Evolutionary conservation across 345 rosid genomes (phyloP).

Genomic region (Eucalyptus curtisii): DNA sequence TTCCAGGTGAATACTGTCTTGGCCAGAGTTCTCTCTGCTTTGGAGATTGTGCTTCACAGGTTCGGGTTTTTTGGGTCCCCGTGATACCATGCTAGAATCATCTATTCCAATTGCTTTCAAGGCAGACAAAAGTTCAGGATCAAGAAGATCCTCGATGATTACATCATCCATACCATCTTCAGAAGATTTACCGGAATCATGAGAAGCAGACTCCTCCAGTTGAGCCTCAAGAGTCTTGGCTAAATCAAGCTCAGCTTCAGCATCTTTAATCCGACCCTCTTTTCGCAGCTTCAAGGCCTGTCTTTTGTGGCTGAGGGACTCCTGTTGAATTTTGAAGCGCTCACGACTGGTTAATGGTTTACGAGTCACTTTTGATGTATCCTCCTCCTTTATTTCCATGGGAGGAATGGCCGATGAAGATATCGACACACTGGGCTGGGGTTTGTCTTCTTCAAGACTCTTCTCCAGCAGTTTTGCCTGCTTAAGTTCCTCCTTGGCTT

Average conservation of each 20-base stretch:
- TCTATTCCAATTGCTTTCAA: slow-evolving; percentile 64
- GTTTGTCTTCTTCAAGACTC: slow-evolving; percentile 25
- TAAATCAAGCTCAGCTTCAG: slow-evolving; percentile 81
- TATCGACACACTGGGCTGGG: slow-evolving; percentile 8
- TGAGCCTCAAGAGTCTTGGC: slow-evolving; percentile 89
- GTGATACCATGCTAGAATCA: slow-evolving; percentile 9
- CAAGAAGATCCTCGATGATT: slow-evolving; percentile 75
- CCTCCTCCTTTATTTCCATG: slow-evolving; percentile 23
- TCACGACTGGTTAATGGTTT: slow-evolving; percentile 67
- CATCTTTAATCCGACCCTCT: slow-evolving; percentile 74
- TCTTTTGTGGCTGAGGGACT: slow-evolving; percentile 77
- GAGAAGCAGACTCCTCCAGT: slow-evolving; percentile 46
- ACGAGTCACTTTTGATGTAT: slow-evolving; percentile 25
- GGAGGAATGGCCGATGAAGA: slow-evolving; percentile 6
- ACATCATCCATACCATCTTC: slow-evolving; percentile 26
- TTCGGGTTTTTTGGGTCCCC: slow-evolving; percentile 9
- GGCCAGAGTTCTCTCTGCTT: slow-evolving; percentile 15
- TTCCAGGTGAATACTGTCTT: slow-evolving; percentile 54
- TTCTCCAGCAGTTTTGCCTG: slow-evolving; percentile 72
- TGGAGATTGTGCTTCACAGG: slow-evolving; percentile 8
- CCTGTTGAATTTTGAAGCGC: slow-evolving; percentile 82
- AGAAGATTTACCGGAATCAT: slow-evolving; percentile 24
- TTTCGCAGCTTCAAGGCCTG: slow-evolving; percentile 79
- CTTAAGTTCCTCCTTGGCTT: slow-evolving; percentile 74
- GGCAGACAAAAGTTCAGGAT: slow-evolving; percentile 86